Conservation (phyloP, 352 stramenopile genomes). For the Phytophthora melonis region DNA sequence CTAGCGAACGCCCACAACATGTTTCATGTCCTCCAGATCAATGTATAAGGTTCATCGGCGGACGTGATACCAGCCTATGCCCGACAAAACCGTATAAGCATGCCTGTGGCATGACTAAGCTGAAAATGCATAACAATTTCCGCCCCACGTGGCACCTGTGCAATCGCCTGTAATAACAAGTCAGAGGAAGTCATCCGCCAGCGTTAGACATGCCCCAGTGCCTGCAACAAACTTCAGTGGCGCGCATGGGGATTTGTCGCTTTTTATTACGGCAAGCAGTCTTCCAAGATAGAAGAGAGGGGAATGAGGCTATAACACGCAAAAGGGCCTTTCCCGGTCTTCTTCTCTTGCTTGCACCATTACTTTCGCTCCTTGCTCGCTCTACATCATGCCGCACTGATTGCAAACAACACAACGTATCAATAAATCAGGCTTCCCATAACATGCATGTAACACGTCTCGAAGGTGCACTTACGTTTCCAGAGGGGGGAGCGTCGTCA, state of each 20-base stretch:
- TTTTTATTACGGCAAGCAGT: slow-evolving; percentile 44
- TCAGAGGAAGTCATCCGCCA: neutral
- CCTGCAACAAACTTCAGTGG: neutral
- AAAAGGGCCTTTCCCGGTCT: slow-evolving; percentile 21
- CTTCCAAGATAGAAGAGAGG: slow-evolving; percentile 26
- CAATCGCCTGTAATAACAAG: neutral
- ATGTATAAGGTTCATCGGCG: neutral
- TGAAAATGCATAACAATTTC: neutral
- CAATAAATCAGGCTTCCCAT: slow-evolving; percentile 10
- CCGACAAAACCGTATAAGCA: slow-evolving; percentile 5
- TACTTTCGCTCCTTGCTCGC: slow-evolving; percentile 13
- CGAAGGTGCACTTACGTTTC: slow-evolving; percentile 49
- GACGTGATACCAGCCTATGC: slow-evolving; percentile 10
- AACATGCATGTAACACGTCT: neutral
- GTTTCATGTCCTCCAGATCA: neutral
- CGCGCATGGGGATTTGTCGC: slow-evolving; percentile 3
- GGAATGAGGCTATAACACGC: slow-evolving; percentile 13
- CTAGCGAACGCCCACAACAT: neutral
- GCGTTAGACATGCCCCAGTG: neutral
- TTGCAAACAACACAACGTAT: slow-evolving; percentile 19
- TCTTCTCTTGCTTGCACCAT: slow-evolving; percentile 33
- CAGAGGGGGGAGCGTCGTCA: slow-evolving; percentile 56
- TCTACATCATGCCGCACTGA: slow-evolving; percentile 49
- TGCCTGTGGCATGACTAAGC: slow-evolving; percentile 1
- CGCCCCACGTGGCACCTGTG: neutral